These are phyloP conservation scores for Mycosphaerella arachidis DNA, from an alignment of 2,329 filamentous ascomycete species.

Conservation along the genomic window DNA sequence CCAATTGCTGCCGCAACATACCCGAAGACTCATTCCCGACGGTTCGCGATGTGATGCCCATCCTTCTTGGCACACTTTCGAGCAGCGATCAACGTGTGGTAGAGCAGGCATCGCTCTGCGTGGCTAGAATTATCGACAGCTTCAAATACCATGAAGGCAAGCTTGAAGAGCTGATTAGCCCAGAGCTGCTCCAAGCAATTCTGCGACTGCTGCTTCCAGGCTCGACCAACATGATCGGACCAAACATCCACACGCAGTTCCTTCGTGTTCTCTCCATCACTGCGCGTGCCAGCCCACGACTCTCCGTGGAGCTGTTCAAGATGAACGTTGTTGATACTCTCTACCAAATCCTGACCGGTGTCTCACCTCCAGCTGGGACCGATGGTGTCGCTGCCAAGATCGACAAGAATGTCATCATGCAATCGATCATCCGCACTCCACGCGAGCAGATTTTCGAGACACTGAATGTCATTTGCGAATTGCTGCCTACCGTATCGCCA, in stretches of 20 bases:
- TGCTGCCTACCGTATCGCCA: constrained; percentile 70
- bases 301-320: constrained; percentile 87
- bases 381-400: constrained; percentile 79
- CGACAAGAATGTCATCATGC: constrained; percentile 97
- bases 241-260: constrained; percentile 94
- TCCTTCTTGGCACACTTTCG: constrained; percentile 78
- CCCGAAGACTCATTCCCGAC: constrained; percentile 89
- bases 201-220: constrained; percentile 85
- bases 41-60: constrained; percentile 94
- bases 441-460: constrained; percentile 96
- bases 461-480: constrained; percentile 92
- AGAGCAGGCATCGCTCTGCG: constrained; percentile 91
- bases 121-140: constrained; percentile 93
- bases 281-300: constrained; percentile 76
- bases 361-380: constrained; percentile 77
- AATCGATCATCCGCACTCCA: constrained; percentile 90
- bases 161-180: constrained; percentile 86
- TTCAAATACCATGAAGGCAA: constrained; percentile 86
- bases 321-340: constrained; percentile 96
- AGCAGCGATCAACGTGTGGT: constrained; percentile 96
- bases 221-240: constrained; percentile 89
- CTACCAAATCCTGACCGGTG: constrained; percentile 93
- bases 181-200: constrained; percentile 78
- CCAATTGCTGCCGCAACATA: constrained; percentile 96
- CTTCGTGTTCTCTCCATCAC: constrained; percentile 86